Evolutionary conservation across 495 filamentous ascomycete genomes (phyloP), one percentile per base, ranked within the genome.

Genomic region (Zalerion maritima): DNA sequence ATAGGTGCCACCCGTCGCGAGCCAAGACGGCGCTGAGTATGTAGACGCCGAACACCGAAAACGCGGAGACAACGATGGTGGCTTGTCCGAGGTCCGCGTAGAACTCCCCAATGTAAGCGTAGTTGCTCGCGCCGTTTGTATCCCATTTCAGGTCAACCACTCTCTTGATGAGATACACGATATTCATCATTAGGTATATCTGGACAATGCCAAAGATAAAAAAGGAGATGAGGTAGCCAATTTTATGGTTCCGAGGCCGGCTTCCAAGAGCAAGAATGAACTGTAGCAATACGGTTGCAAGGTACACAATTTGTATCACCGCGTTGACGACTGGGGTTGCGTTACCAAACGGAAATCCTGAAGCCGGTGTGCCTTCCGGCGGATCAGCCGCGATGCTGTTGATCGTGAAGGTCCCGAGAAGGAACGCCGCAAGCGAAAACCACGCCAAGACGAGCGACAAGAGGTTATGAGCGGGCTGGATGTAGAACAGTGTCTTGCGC

Each of bases 1-100:
- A 73, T 73, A 87, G 81, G 47, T 87, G 81, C 78, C 78, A 87
- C 8, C 80, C 81, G 41, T 87, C 81, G 49, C n/a, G n/a, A n/a
- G n/a, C n/a, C n/a, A n/a, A n/a, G n/a, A n/a, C n/a, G n/a, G n/a
- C n/a, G n/a, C n/a, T n/a, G n/a, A n/a, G n/a, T n/a, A n/a, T n/a
- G n/a, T n/a, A n/a, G n/a, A n/a, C n/a, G n/a, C n/a, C n/a, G n/a
- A n/a, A n/a, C n/a, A n/a, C n/a, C n/a, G n/a, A n/a, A n/a, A n/a
- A n/a, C n/a, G n/a, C n/a, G n/a, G 50, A 42, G 18, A 73, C 51
- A 5, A 44, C 61, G 46, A 87, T 74, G 4, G 41, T 42, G 9
- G 47, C 38, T 14, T 64, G 45, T 1, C 58, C 39, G 7, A n/a
- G n/a, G n/a, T n/a, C n/a, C n/a, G n/a, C n/a, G n/a, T n/a, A n/a